A percentile compares a stretch with the other conserved stretches of the same genome.
These are phyloP conservation scores for Phytophthora hybrid DNA, from an alignment of 352 stramenopile genomes.

Conservation along the genomic window DNA sequence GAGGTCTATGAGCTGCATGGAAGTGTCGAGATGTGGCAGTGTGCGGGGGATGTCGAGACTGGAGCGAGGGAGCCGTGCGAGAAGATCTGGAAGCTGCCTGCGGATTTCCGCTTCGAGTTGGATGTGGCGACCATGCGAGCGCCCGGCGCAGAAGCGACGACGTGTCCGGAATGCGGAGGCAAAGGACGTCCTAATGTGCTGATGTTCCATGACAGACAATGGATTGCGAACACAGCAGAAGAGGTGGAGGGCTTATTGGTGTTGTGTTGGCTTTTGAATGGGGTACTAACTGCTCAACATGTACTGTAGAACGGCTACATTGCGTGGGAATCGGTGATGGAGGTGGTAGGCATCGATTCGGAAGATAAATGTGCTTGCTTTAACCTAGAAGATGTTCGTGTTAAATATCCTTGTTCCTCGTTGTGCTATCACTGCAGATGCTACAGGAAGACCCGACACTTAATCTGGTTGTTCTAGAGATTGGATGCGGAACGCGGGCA, in stretches of 20 bases:
- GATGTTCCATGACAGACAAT: slow-evolving; percentile 92
- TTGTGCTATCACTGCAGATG: slow-evolving; percentile 49
- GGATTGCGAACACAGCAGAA: slow-evolving; percentile 75
- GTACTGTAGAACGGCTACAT: slow-evolving; percentile 75
- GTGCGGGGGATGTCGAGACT: slow-evolving; percentile 62
- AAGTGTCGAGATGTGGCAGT: slow-evolving; percentile 83
- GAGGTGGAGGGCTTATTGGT: slow-evolving; percentile 47
- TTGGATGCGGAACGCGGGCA: slow-evolving; percentile 82
- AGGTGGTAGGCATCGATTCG: slow-evolving; percentile 48
- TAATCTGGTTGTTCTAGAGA: slow-evolving; percentile 83
- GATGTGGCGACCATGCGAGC: slow-evolving; percentile 74
- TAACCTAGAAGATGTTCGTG: not conserved
- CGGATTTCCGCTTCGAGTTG: slow-evolving; percentile 67
- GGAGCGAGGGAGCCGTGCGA: slow-evolving; percentile 47
- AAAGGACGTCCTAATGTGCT: slow-evolving; percentile 88
- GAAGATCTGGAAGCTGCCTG: slow-evolving; percentile 64
- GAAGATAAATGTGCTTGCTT: not conserved
- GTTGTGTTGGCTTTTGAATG: not conserved
- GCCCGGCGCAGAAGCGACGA: slow-evolving; percentile 40
- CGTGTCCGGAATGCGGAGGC: slow-evolving; percentile 65
- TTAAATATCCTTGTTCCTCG: not conserved
- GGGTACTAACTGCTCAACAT: not conserved
- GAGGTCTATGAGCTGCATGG: slow-evolving; percentile 93
- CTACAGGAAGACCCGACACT: slow-evolving; percentile 66
- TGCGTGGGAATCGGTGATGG: slow-evolving; percentile 81